These are phyloP conservation scores for Neopestalotiopsis rosae DNA, from an alignment of 2,329 filamentous ascomycete species.

Conservation along the genomic window DNA sequence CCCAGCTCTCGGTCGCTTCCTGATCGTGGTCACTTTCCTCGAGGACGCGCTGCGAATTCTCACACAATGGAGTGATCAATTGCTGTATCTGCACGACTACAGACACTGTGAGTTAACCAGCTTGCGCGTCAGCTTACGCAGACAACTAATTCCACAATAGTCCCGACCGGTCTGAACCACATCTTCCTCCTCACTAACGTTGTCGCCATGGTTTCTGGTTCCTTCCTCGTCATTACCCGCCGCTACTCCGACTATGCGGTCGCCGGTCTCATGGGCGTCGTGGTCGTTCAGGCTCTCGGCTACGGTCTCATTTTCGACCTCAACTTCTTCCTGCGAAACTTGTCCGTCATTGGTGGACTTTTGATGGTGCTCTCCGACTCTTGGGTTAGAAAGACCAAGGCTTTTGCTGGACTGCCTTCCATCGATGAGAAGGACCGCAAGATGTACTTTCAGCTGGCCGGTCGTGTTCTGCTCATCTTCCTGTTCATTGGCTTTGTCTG, in stretches of 20 bases:
- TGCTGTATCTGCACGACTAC: constrained; percentile 91
- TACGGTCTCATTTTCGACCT: constrained; percentile 98
- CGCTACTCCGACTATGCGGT: constrained; percentile 95
- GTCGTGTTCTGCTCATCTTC: constrained; percentile 94
- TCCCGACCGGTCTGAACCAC: constrained; percentile 87
- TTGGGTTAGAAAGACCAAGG: constrained; percentile 97
- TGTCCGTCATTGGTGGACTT: constrained; percentile 95
- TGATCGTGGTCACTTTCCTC: constrained; percentile 98
- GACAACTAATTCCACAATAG: constrained; percentile 53
- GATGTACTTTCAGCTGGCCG: constrained; percentile 99
- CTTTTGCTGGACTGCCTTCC: constrained; percentile 89
- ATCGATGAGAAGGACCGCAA: constrained; percentile 99
- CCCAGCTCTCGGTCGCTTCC: constrained; percentile 91
- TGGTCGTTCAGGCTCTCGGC: constrained; percentile 90
- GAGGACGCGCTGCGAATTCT: constrained; percentile 96
- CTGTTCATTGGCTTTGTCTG: constrained; percentile 97
- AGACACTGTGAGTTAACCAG: constrained; percentile 75
- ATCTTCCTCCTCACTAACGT: constrained; percentile 92
- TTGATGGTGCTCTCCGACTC: constrained; percentile 98
- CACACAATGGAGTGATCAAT: constrained; percentile 96
- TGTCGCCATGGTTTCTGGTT: constrained; percentile 83
- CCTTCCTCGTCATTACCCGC: constrained; percentile 84
- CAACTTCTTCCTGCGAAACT: constrained; percentile 99
- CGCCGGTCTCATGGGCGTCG: constrained; percentile 85
- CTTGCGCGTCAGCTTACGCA: constrained; percentile 6